A percentile compares a stretch with the other conserved stretches of the same genome.
Conservation (phyloP, 371 early-diverging fungal species). For the Mortierella sp. region DNA sequence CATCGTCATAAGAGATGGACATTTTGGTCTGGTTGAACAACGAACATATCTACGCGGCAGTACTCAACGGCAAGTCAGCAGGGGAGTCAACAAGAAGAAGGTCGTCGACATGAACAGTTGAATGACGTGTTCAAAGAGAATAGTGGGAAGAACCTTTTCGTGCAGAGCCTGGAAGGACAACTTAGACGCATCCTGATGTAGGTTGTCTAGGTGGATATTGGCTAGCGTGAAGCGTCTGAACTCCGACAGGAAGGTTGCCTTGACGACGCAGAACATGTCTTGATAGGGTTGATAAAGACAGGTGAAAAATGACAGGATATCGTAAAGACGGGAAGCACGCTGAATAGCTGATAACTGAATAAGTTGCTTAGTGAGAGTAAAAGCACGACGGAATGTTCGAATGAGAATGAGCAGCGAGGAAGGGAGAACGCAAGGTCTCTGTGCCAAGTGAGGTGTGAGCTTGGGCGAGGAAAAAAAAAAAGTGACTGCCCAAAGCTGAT, state of each 20-base stretch:
- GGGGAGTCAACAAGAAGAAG: neutral
- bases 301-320: neutral
- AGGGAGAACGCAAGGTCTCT: too few relatives aligned
- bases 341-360: too few relatives aligned
- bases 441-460: too few relatives aligned
- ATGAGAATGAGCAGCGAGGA: too few relatives aligned
- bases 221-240: constrained; percentile 46
- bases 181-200: constrained; percentile 16
- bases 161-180: constrained; percentile 31
- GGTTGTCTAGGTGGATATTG: constrained; percentile 35
- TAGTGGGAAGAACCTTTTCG: too few relatives aligned
- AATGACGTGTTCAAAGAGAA: too few relatives aligned
- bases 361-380: constrained; percentile 1
- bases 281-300: neutral
- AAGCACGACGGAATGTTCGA: too few relatives aligned
- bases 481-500: neutral
- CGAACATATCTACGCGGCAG: constrained; percentile 17
- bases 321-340: neutral
- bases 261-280: constrained; percentile 43
- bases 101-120: neutral
- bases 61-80: neutral
- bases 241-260: constrained; percentile 37
- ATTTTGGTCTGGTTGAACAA: constrained; percentile 34
- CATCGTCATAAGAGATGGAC: constrained; percentile 32
- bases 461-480: too few relatives aligned